Evolutionary conservation across 2,329 filamentous ascomycete species (phyloP), one percentile per base, ranked within the genome.

Genomic region (Trichoderma oligosporum): DNA sequence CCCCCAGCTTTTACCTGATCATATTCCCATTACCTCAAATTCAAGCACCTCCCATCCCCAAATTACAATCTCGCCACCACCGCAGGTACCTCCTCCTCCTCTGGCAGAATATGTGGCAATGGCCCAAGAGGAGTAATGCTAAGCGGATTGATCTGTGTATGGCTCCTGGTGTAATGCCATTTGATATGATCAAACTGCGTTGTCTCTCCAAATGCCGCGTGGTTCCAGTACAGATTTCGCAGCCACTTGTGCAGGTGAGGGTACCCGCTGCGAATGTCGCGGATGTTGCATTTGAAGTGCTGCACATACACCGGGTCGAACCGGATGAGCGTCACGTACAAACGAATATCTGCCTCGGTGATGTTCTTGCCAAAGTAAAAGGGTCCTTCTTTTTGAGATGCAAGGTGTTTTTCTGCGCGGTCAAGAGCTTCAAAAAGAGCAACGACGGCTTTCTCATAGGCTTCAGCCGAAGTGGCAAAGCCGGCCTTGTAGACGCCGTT

Each of bases 131-230:
- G 92, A 22, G 91, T 93, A 68, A 99, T 96, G 36, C 79, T 76
- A 48, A 77, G 72, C 14, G 84, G 85, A 72, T 88, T 88, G 69
- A 88, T 86, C 74, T 87, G 80, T 8, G 77, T 78, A 66, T 85
- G 82, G 63, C 80, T 84, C 65, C 78, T 76, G 60, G 82, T 83
- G 70, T 83, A 84, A 70, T 86, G 84, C 71, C 78, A 87, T 82
- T 96, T 97, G 77, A 97, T 97, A 75, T 99, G 94, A 71, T 95
- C 83, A 71, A 96, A 96, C 72, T 97, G 83, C 20, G 92, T 96
- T 60, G 91, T 94, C 51, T 88, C 83, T 61, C 78, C 77, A 75
- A 96, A 97, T 2, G 90, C 91, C 0, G 84, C 78, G 22, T 84
- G 71, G 64, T 87, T 86, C 91, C 91, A 96, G 76, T 96, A 97